These are phyloP conservation scores for Yarrowia hollandica DNA, from an alignment of 805 yeast genomes.

Conservation along the genomic window DNA sequence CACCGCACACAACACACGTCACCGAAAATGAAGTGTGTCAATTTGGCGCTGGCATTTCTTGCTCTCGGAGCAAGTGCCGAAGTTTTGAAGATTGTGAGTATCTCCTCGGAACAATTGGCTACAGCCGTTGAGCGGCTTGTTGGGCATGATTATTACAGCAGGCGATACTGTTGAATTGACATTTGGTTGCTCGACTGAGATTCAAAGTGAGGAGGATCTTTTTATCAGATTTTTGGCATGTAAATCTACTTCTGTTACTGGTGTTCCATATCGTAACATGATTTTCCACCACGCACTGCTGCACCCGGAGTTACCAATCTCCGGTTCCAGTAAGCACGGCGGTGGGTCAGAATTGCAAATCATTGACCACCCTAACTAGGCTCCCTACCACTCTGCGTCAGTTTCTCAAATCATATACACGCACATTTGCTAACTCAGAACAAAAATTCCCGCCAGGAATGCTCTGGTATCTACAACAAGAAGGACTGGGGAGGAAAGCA, in stretches of 20 bases:
- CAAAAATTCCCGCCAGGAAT: constrained; percentile 59
- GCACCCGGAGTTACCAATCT: too few species aligned
- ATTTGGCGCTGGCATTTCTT: constrained; percentile 29
- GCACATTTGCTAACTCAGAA: constrained; percentile 47
- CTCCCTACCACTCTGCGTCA: too few species aligned
- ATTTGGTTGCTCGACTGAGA: too few species aligned
- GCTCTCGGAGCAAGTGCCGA: constrained; percentile 33
- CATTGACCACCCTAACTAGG: not conserved
- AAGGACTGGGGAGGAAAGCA: constrained; percentile 82
- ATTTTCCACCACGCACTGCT: too few species aligned
- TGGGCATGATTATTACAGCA: too few species aligned
- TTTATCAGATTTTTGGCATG: too few species aligned
- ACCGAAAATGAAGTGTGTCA: constrained; percentile 24
- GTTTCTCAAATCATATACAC: too few species aligned
- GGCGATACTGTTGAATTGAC: too few species aligned
- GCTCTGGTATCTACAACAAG: constrained; percentile 88
- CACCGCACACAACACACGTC: not conserved
- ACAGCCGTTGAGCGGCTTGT: constrained; percentile 40
- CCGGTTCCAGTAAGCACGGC: too few species aligned
- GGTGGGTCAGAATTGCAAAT: not conserved
- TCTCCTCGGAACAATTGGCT: not conserved
- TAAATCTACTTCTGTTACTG: too few species aligned
- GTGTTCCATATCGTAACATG: too few species aligned
- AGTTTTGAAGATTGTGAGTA: constrained; percentile 33
- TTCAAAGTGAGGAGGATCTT: too few species aligned